Base-by-base conservation (phyloP, 768 basidiomycete species). In the Cyclocybe aegerita region DNA sequence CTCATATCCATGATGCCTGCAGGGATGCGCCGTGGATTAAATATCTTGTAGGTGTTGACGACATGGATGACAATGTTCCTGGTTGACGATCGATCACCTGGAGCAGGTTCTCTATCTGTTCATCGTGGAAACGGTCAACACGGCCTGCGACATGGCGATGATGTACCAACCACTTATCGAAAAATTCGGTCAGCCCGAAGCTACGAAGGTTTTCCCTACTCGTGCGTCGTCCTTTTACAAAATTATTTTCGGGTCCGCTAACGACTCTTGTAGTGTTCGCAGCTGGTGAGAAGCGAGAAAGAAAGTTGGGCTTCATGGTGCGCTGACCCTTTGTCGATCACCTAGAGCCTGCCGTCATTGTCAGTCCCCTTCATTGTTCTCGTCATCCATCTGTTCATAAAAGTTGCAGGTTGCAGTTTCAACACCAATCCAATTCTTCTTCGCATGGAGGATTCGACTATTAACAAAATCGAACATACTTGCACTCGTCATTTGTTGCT, bases 381-480 rank as follows among this genome's bases (percentile, higher is more conserved):
- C 30, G 23, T n/a, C n/a, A n/a, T n/a, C 14, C 17, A 1, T 15
- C 35, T 34, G 10, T 48, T 37, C 7, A 32, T 7, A n/a, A 32
- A 40, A 11, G n/a, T 42, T 3, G 5, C 45, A 73, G 73, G 73
- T 75, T 3, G 64, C 69, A 1, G 65, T 77, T 6, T 78, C 75
- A 2, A 77, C 74, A 6, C 75, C 75, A 0, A 76, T 78, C 14
- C 77, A 78, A 57, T 54, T 78, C 8, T 77, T 76, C 61, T 69
- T 77, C 42, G 74, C 75, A 0, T 74, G 73, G 69, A 64, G 74
- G 40, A 74, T 77, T 36, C 64, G 59, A 46, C 56, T 73, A 10
- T 63, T 78, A 32, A 76, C 72, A 29, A 72, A 72, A 51, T 66
- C 65, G 1, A 65, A 56, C 11, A 67, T 68, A 58, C 53, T 76